A percentile compares a stretch with the other conserved stretches of the same genome.
Conservation (phyloP, 495 filamentous ascomycete genomes). For the Pseudotulostoma volvatum region DNA sequence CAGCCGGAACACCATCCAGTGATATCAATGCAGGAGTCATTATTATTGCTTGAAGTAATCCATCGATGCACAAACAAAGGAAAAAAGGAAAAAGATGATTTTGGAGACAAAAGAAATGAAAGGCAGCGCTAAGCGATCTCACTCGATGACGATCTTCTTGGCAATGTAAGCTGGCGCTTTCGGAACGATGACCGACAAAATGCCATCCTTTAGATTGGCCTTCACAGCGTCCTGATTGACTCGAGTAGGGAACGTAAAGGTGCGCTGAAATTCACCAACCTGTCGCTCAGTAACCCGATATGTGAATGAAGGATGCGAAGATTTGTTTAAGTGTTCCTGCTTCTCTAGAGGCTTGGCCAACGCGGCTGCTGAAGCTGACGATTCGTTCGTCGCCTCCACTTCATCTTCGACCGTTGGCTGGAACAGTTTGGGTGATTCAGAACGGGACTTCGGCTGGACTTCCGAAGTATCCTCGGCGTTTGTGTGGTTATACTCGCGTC, state of each 20-base stretch:
- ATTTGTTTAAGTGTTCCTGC: slow-evolving; percentile 8
- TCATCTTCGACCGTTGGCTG: slow-evolving; percentile 56
- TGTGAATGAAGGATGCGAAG: slow-evolving; percentile 29
- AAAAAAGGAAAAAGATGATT: no score
- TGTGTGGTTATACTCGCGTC: slow-evolving; percentile 35
- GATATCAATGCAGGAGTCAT: no score
- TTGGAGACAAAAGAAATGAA: no score
- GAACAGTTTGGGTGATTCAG: slow-evolving; percentile 16
- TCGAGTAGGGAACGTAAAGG: slow-evolving; percentile 57
- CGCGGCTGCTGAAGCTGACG: slow-evolving; percentile 4
- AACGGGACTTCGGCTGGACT: slow-evolving; percentile 7
- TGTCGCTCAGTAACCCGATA: slow-evolving; percentile 75
- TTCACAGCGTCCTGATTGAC: slow-evolving; percentile 65
- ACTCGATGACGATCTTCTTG: slow-evolving; percentile 43
- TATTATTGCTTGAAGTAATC: no score
- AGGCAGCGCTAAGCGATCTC: no score
- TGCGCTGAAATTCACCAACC: slow-evolving; percentile 62
- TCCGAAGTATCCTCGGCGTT: slow-evolving; percentile 11
- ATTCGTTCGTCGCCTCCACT: slow-evolving; percentile 16
- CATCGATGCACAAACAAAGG: no score
- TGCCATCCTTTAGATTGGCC: slow-evolving; percentile 59
- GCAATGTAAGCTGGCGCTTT: slow-evolving; percentile 43
- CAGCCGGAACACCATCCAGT: no score
- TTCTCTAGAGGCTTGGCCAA: slow-evolving; percentile 4
- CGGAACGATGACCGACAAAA: slow-evolving; percentile 56